Base-by-base conservation (phyloP, 352 stramenopile species). In the Pythium insidiosum region DNA sequence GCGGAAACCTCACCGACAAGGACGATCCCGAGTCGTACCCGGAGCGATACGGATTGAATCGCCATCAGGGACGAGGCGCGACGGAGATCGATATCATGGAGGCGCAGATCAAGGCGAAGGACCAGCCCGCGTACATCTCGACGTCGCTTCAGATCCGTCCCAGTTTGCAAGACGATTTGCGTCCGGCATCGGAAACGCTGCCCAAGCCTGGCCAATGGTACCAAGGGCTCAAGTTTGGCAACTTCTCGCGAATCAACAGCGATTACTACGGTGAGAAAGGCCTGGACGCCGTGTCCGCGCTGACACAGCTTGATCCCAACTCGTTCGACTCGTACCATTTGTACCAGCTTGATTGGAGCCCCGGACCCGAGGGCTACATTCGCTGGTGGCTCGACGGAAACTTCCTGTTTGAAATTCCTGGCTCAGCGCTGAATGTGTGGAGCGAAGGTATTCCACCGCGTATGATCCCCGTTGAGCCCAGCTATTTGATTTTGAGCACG, bases 1-100 rank as follows among this genome's bases (percentile, higher is more conserved):
- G 96, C 58, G 70, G 74, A 12, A 92, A 96, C 60, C 75, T 94
- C 56, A 97, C 97, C 22, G 93, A 94, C 66, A 94, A 96, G 33
- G 51, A 98, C 63, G 70, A 97, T 63, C 66, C 73, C 16, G 49
- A 73, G 2, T 88, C 78, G 52, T 84, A 86, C 37, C 75, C 80
- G 1, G 75, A 92, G 63, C 73, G 87, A 50, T 98, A 86, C 62
- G 95, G 94, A 0, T 43, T 99, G 51, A 78, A 97, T 64, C 66
- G 81, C 1, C 76, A 84, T 46, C 66, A 89, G 36, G 95, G 95
- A n/a, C 82, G 95, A 36, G 95, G 95, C 28, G 84, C 93, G 33
- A 97, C 95, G 4, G 95, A 99, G 67, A 98, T 99, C 53, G 95
- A 99, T 62, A 75, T 99, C 24, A 91, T 99, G 40, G 82, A 94